Evolutionary conservation across 1,139 yeast species (phyloP).

Genomic region (Debaryomycetaceae sp.): DNA sequence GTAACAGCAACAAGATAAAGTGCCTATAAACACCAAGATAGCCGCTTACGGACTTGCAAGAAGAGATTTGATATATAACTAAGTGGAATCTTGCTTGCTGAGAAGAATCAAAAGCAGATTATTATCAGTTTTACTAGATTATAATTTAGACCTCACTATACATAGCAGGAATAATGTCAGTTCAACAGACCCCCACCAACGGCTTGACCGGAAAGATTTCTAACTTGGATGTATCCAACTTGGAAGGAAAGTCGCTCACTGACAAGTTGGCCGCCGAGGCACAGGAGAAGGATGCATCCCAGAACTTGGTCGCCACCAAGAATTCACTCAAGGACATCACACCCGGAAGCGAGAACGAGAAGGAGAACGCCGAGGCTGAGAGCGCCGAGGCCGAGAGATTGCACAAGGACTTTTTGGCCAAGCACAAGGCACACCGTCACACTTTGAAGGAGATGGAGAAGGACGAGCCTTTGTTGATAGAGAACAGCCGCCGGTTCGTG

Average conservation of each 20-base stretch:
- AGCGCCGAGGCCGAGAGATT: conserved; percentile 11
- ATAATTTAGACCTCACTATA: not conserved
- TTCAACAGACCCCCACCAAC: conserved; percentile 48
- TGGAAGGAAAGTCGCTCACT: conserved; percentile 37
- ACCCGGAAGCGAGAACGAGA: conserved; percentile 10
- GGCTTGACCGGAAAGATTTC: conserved; percentile 49
- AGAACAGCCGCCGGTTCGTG: conserved; percentile 88
- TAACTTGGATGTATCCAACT: conserved; percentile 32
- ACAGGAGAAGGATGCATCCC: conserved; percentile 36
- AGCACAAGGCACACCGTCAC: conserved; percentile 69
- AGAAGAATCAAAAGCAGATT: not conserved
- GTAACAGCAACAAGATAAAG: not conserved
- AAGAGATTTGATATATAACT: not conserved
- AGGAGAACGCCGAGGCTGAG: conserved; percentile 3
- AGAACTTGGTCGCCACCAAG: conserved; percentile 17
- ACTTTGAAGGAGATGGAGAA: conserved; percentile 69
- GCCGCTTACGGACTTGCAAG: not conserved
- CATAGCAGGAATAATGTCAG: conserved; percentile 25
- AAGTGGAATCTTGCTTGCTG: not conserved
- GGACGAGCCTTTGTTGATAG: conserved; percentile 84
- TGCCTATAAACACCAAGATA: not conserved
- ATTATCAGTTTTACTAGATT: not conserved
- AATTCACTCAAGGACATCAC: conserved; percentile 7
- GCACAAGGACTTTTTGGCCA: conserved; percentile 54
- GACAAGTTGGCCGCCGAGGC: conserved; percentile 48